Conservation (phyloP, 495 filamentous ascomycete species). For the Podospora sp. region DNA sequence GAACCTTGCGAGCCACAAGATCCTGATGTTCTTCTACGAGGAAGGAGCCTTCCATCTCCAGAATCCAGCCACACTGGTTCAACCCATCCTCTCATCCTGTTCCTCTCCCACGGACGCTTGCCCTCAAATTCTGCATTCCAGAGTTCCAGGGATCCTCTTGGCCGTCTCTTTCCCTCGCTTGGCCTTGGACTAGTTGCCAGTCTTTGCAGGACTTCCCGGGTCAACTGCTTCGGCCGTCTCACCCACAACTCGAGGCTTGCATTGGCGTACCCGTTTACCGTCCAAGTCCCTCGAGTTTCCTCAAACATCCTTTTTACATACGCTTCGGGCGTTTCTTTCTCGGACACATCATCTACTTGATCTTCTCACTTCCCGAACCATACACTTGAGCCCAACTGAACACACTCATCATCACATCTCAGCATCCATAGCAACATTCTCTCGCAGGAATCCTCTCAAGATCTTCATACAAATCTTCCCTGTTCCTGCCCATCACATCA, state of each 20-base stretch:
- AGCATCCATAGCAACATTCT: background rate
- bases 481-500: background rate
- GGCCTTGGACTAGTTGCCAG: background rate
- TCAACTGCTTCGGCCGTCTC: background rate
- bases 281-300: background rate
- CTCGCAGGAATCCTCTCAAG: background rate
- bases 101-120: background rate
- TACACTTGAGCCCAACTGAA: background rate
- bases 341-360: background rate
- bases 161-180: background rate
- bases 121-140: background rate
- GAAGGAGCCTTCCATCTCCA: too few species aligned
- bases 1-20: background rate
- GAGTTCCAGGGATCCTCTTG: background rate
- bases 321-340: too few species aligned
- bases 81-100: background rate
- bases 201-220: background rate
- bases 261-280: background rate
- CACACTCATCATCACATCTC: background rate
- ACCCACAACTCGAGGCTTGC: background rate
- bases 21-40: too few species aligned
- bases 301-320: background rate
- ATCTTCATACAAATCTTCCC: background rate
- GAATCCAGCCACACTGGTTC: too few species aligned
- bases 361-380: background rate